Evolutionary conservation across 2,329 filamentous ascomycete genomes (phyloP), one percentile per base, ranked within the genome.

Genomic region (Akanthomyces dipterigenus): DNA sequence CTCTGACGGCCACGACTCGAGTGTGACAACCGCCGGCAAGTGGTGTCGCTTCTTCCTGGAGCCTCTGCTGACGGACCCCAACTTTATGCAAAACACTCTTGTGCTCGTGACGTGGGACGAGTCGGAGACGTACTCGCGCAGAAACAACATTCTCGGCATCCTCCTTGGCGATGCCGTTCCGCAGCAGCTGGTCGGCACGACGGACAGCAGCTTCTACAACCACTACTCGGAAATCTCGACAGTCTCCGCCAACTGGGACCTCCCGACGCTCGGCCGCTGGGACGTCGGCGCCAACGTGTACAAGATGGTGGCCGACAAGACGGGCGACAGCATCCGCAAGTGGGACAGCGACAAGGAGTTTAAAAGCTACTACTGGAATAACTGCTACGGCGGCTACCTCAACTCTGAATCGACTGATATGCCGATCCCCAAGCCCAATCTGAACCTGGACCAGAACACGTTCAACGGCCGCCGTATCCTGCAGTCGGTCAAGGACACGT

Each of bases 61-160:
- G 61, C 89, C 89, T 0, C 84, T 95, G 8, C 78, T 95, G 11
- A 71, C 80, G 38, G 82, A 93, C 75, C 73, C 77, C 54, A 82
- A 87, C 66, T 93, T 95, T 74, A 89, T 88, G 84, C 77, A 89
- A 54, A 84, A 89, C 69, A 93, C 89, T 0, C 80, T 95, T 1
- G 81, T 95, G 9, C 77, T 93, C 5, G 73, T 95, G 62, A 93
- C 86, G 8, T 95, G 91, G 68, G 91, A 95, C 65, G 91, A 95
- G 76, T 89, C 86, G 70, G 83, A 88, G 67, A 85, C 82, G 12
- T 91, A 91, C 73, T 73, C 78, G 6, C 75, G 78, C 24, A 81
- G 83, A 67, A 95, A 93, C 80, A 80, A 80, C 45, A 82, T 95
- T 56, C 82, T 90, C 63, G 83, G 78, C 64, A 81, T 95, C 65